Conservation (phyloP, 2,329 filamentous ascomycete species). For the Colletotrichum karsti region DNA sequence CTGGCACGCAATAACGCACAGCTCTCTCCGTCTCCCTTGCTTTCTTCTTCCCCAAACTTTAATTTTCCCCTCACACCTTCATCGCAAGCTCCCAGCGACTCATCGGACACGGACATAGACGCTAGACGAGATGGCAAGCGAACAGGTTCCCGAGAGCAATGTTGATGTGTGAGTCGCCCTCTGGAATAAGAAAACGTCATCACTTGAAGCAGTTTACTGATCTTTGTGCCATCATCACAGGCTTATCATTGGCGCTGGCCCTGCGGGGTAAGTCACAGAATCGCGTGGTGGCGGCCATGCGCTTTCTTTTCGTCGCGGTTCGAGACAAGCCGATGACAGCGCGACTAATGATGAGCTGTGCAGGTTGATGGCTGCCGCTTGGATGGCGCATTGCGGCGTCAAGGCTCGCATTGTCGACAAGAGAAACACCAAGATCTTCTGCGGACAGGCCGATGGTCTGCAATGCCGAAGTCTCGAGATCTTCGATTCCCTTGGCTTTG, state of each 20-base stretch:
- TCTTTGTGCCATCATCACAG: slow-evolving; percentile 32
- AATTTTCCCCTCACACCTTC: background rate
- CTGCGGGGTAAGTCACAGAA: slow-evolving; percentile 17
- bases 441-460: slow-evolving; percentile 54
- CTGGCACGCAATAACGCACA: background rate
- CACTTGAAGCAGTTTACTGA: background rate
- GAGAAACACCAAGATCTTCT: slow-evolving; percentile 46
- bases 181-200: background rate
- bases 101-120: background rate
- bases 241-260: slow-evolving; percentile 50
- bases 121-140: slow-evolving; percentile 4
- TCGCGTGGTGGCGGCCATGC: background rate
- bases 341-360: slow-evolving; percentile 34
- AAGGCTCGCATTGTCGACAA: slow-evolving; percentile 55
- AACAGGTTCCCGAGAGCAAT: slow-evolving; percentile 31
- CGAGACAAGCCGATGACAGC: background rate
- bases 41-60: background rate
- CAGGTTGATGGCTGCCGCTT: slow-evolving; percentile 52
- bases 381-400: slow-evolving; percentile 50
- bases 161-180: slow-evolving; percentile 37
- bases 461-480: slow-evolving; percentile 76
- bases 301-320: background rate
- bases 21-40: background rate
- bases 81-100: background rate
- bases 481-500: slow-evolving; percentile 77